Evolutionary conservation across 805 yeast species (phyloP), one percentile per base, ranked within the genome.

Genomic region (Suhomyces sp.): DNA sequence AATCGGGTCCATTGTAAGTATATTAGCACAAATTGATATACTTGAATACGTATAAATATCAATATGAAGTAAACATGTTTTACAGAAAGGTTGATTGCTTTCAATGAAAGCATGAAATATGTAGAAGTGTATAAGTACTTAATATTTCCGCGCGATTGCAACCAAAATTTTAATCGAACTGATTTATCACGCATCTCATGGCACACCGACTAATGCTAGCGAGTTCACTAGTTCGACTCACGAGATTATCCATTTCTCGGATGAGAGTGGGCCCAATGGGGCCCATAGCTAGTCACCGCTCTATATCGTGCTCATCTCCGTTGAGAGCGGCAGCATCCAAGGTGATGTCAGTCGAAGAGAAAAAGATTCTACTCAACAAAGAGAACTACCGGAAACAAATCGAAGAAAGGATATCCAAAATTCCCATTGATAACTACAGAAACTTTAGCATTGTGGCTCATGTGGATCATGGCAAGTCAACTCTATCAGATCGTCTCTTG

Each of bases 401-500:
- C 43, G 83, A 82, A 59, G 81, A 77, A 44, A 73, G 96, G 55
- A 84, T 94, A 52, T 75, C 81, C n/a, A 77, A 77, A 44, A 90
- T 93, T 37, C 98, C 98, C 4, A 78, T 88, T 22, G 86, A 84
- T 52, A 82, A 90, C 57, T 92, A 86, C 67, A 71, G 98, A 55
- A 92, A 91, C 68, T 93, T 94, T 68, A 89, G 96, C 54, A 92
- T 93, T 53, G 97, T 91, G 29, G 98, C 98, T 2, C 99, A 93
- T 74, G 93, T 93, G 20, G 97, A 92, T 65, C 96, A 87, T 67
- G 88, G 88, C 1, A 89, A 89, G 64, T 87, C 96, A 2, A 93
- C 99, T 0, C 69, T 93, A 19, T 87, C 96, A 56, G 99, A 93
- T 65, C 74, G 98, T 47, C 72, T 93, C 27, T 72, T 93, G 24